These are phyloP conservation scores for Ceratocystis variospora DNA, from an alignment of 2,329 filamentous ascomycete species.

Conservation along the genomic window DNA sequence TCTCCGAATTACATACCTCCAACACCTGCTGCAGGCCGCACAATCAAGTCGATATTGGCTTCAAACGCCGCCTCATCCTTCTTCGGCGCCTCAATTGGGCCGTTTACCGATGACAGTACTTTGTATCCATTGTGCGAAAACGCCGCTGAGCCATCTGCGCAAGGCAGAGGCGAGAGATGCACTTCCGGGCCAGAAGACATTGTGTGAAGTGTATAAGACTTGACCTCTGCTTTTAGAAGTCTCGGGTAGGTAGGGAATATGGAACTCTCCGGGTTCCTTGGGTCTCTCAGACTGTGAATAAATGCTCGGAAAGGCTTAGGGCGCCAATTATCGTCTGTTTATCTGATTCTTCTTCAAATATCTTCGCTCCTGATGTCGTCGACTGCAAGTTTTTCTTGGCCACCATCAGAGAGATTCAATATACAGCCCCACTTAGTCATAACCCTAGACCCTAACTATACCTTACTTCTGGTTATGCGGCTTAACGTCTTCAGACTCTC, in stretches of 20 bases:
- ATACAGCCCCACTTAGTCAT: neutral
- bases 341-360: neutral
- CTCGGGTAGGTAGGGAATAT: neutral
- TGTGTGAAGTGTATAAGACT: neutral
- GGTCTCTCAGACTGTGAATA: neutral
- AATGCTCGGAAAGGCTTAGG: neutral
- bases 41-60: slow-evolving; percentile 75
- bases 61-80: slow-evolving; percentile 87
- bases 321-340: no score
- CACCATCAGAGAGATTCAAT: neutral
- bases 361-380: neutral
- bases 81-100: slow-evolving; percentile 77
- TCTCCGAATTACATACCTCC: slow-evolving; percentile 43
- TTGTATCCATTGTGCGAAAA: slow-evolving; percentile 65
- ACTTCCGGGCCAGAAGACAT: slow-evolving; percentile 33
- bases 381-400: neutral
- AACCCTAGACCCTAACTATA: neutral
- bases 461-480: neutral
- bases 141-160: slow-evolving; percentile 66
- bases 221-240: neutral
- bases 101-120: slow-evolving; percentile 76
- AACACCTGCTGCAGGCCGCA: slow-evolving; percentile 72
- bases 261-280: neutral
- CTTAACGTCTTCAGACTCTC: neutral
- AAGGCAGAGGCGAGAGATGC: slow-evolving; percentile 46